These are phyloP conservation scores for Sporisorium graminicola DNA, from an alignment of 1,284 basidiomycete genomes.

Conservation along the genomic window DNA sequence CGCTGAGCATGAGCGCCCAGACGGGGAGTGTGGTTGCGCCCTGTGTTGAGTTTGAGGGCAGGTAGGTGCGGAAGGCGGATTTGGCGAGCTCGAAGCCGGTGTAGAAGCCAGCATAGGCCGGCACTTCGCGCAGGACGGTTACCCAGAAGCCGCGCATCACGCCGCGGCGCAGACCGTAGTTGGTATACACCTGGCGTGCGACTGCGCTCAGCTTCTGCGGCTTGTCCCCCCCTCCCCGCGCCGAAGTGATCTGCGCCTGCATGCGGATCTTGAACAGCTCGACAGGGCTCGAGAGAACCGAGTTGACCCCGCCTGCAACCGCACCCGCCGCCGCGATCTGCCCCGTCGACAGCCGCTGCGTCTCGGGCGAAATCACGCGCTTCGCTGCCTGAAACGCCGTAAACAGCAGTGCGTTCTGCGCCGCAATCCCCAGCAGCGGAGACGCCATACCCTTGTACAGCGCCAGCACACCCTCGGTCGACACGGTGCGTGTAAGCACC, in stretches of 20 bases:
- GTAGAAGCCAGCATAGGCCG: slow-evolving; percentile 88
- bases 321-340: slow-evolving; percentile 87
- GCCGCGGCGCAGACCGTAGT: slow-evolving; percentile 86
- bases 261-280: slow-evolving; percentile 86
- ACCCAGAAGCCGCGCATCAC: slow-evolving; percentile 98
- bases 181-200: slow-evolving; percentile 80
- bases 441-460: slow-evolving; percentile 79
- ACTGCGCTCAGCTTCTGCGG: slow-evolving; percentile 83
- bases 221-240: slow-evolving; percentile 72
- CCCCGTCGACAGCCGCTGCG: slow-evolving; percentile 81
- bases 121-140: slow-evolving; percentile 92
- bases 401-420: slow-evolving; percentile 94
- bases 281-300: slow-evolving; percentile 79
- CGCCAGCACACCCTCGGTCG: slow-evolving; percentile 47
- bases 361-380: slow-evolving; percentile 83
- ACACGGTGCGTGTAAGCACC: slow-evolving; percentile 38
- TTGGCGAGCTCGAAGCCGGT: slow-evolving; percentile 90
- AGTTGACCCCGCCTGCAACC: slow-evolving; percentile 90
- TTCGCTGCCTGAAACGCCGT: slow-evolving; percentile 86
- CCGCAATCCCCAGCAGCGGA: slow-evolving; percentile 92
- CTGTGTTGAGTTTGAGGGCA: slow-evolving; percentile 45
- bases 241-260: slow-evolving; percentile 85
- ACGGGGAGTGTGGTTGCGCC: slow-evolving; percentile 75
- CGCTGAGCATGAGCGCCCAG: slow-evolving; percentile 88
- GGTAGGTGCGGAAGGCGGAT: slow-evolving; percentile 76